Percentiles rank a stretch among this genome's conserved stretches.
These are phyloP conservation scores for Oryza australiensis DNA, from an alignment of 176 grass and related monocot species.

Conservation along the genomic window DNA sequence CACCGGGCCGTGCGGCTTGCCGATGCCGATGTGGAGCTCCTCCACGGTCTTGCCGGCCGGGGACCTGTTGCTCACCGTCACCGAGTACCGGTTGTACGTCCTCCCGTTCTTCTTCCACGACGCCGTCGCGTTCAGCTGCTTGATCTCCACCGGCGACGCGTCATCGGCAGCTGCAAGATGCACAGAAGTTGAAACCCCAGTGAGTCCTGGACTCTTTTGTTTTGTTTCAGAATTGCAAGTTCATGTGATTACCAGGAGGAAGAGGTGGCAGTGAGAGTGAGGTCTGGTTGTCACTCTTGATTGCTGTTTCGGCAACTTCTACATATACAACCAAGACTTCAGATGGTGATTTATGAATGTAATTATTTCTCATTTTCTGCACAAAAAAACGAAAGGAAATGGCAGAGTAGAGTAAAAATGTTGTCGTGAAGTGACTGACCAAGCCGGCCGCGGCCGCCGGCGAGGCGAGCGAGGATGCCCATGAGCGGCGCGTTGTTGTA, in stretches of 20 bases:
- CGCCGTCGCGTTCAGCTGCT: slow-evolving; percentile 45
- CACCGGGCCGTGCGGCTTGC: slow-evolving; percentile 52
- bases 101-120: slow-evolving; percentile 62
- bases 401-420: background rate
- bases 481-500: slow-evolving; percentile 91
- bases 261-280: slow-evolving; percentile 31
- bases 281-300: slow-evolving; percentile 43
- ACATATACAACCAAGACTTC: slow-evolving; percentile 31
- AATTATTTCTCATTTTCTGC: background rate
- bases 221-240: background rate
- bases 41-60: slow-evolving; percentile 46
- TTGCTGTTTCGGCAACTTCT: slow-evolving; percentile 12
- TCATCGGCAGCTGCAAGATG: slow-evolving; percentile 34
- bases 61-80: slow-evolving; percentile 72
- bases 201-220: no score
- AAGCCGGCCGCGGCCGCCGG: slow-evolving; percentile 44
- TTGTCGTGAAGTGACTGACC: slow-evolving; percentile 39
- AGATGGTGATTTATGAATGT: background rate
- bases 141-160: slow-evolving; percentile 38
- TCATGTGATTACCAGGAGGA: slow-evolving; percentile 36
- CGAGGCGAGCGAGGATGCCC: slow-evolving; percentile 71
- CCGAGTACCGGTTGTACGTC: slow-evolving; percentile 59
- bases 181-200: background rate
- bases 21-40: slow-evolving; percentile 65
- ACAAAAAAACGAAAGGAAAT: background rate